phyloP scores from a whole-genome alignment of 306 rosid genomes.

The Gillenia trifoliata region DNA sequence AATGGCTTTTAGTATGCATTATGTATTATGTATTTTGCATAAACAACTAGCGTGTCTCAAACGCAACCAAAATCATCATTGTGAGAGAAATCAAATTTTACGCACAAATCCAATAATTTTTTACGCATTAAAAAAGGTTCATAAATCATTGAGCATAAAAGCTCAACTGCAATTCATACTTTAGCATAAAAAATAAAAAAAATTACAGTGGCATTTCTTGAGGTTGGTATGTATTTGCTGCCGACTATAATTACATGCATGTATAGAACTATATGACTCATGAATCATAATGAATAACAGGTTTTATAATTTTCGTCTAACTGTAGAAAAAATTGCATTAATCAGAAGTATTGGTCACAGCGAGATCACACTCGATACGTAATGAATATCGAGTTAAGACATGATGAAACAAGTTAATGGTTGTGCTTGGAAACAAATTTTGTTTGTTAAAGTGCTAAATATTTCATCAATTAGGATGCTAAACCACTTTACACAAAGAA shows the following conservation, averaged over 20 bases:
- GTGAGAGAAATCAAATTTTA: slow-evolving; percentile 16
- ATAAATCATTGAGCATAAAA: slow-evolving; percentile 30
- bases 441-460: background rate
- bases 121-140: slow-evolving; percentile 13
- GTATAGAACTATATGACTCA: background rate
- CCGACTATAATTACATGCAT: background rate
- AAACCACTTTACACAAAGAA: slow-evolving; percentile 29
- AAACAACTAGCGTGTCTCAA: slow-evolving; percentile 34
- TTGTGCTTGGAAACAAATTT: background rate
- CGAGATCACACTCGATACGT: background rate
- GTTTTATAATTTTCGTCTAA: background rate
- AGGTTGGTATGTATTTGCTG: background rate
- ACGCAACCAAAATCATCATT: slow-evolving; percentile 52
- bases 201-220: background rate
- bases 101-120: slow-evolving; percentile 30
- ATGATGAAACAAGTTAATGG: background rate
- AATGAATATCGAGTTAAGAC: background rate
- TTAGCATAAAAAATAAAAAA: background rate
- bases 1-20: slow-evolving; percentile 2
- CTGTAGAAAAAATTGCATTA: background rate
- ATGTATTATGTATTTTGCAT: slow-evolving; percentile 20
- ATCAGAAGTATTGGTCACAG: background rate
- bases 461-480: background rate
- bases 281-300: background rate
- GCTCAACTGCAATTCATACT: slow-evolving; percentile 12